Evolutionary conservation across 345 rosid species (phyloP).

Genomic region (Reutealis trisperma): DNA sequence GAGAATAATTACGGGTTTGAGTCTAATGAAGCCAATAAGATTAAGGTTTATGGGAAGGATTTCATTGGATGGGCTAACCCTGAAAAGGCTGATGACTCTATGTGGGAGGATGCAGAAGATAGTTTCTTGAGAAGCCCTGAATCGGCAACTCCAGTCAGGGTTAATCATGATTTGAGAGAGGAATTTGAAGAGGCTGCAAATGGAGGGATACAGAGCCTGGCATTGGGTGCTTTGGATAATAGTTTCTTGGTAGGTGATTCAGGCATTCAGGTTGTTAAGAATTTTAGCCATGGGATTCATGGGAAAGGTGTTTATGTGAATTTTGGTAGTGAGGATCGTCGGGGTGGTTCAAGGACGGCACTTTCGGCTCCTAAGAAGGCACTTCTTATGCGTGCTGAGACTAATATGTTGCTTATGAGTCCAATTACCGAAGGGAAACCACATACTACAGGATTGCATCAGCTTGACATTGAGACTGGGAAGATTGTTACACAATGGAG

Average conservation of each 20-base stretch:
- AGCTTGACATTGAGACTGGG: slow-evolving; percentile 95
- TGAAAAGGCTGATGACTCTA: slow-evolving; percentile 90
- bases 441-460: slow-evolving; percentile 81
- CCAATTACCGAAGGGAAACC: slow-evolving; percentile 68
- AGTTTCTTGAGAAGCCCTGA: slow-evolving; percentile 59
- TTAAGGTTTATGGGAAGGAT: slow-evolving; percentile 88
- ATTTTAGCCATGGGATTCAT: slow-evolving; percentile 86
- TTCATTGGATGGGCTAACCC: slow-evolving; percentile 90
- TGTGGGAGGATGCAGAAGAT: slow-evolving; percentile 99
- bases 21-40: slow-evolving; percentile 71
- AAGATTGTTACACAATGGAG: slow-evolving; percentile 88
- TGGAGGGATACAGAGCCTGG: slow-evolving; percentile 94
- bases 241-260: slow-evolving; percentile 92
- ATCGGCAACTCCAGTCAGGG: slow-evolving; percentile 56
- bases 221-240: slow-evolving; percentile 91
- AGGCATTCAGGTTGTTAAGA: slow-evolving; percentile 93
- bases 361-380: slow-evolving; percentile 82
- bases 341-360: slow-evolving; percentile 35
- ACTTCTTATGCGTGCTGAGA: slow-evolving; percentile 96
- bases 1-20: slow-evolving; percentile 89
- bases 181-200: slow-evolving; percentile 91
- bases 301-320: slow-evolving; percentile 93
- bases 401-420: slow-evolving; percentile 97
- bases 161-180: slow-evolving; percentile 72
- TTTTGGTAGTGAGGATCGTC: slow-evolving; percentile 48